These are phyloP conservation scores for Rhodotorula sp. DNA, from an alignment of 1,284 basidiomycete genomes.

Conservation along the genomic window DNA sequence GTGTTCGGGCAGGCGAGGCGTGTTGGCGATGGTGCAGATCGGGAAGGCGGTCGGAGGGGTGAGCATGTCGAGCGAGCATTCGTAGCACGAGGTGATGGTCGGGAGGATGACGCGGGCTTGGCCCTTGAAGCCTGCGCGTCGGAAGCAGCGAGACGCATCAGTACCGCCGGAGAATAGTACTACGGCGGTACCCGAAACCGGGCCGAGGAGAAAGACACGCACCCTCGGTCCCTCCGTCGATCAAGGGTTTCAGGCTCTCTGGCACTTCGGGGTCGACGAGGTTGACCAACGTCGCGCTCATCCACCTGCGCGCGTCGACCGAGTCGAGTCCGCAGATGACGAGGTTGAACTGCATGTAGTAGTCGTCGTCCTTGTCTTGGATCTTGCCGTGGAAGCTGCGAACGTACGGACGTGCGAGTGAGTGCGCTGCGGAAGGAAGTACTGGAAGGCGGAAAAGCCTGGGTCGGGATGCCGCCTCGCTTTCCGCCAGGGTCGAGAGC, in stretches of 20 bases:
- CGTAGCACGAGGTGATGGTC: constrained; percentile 93
- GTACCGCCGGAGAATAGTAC: too few species aligned
- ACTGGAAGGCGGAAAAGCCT: too few species aligned
- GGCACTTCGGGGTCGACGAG: constrained; percentile 87
- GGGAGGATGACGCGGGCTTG: constrained; percentile 97
- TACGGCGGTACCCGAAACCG: too few species aligned
- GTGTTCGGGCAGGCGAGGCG: constrained; percentile 95
- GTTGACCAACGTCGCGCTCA: constrained; percentile 94
- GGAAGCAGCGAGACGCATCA: too few species aligned
- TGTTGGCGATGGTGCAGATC: constrained; percentile 99
- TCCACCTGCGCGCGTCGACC: constrained; percentile 95
- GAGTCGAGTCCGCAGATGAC: constrained; percentile 99
- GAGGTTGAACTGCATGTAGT: constrained; percentile 95
- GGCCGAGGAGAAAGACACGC: constrained; percentile 17
- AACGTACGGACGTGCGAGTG: not conserved
- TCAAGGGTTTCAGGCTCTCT: constrained; percentile 94
- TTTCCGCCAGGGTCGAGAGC: not conserved
- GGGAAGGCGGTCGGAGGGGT: constrained; percentile 97
- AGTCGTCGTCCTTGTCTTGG: constrained; percentile 94
- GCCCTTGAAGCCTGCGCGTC: constrained; percentile 82
- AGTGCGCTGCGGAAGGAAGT: too few species aligned
- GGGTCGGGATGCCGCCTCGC: not conserved
- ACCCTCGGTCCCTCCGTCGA: constrained; percentile 99
- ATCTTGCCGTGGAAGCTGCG: constrained; percentile 91
- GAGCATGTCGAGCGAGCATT: constrained; percentile 97